Evolutionary conservation across 805 yeast genomes (phyloP), one percentile per base, ranked within the genome.

Genomic region (Cyberlindnera suaveolens): DNA sequence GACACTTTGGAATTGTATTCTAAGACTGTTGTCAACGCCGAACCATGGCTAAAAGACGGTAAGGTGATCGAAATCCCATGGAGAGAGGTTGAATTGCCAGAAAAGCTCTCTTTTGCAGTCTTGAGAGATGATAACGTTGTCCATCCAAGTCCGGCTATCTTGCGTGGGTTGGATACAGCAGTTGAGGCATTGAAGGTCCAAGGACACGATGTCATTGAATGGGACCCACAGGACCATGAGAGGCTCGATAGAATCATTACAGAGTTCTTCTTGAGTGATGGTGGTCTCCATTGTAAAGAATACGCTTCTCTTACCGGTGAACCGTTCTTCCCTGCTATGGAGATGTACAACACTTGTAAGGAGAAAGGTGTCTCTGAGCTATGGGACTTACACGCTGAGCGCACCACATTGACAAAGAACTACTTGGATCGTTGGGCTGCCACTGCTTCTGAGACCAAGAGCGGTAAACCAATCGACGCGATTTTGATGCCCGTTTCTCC

Each of bases 171-270:
- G 43, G 56, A 67, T 17, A 53, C 52, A 8, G 63, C 62, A 6
- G 55, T 52, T 7, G 62, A 55, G 16, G 51, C 52, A 34, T 51
- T 69, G 33, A 50, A 53, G 27, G 66, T 57, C 26, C 70, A 70
- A 14, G 81, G 84, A 23, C 79, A 73, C 44, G 74, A 72, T 44
- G 67, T 75, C 10, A 64, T 78, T 36, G 72, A 71, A 40, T 68
- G 78, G 72, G 65, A 67, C 20, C 69, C 77, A 23, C 54, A 60
- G 10, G 65, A 65, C 23, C 72, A 67, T 45, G 45, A 56, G 29
- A 57, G 70, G 27, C 53, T 66, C 41, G 57, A 57, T 39, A 58
- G 60, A 5, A 44, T 66, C 14, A 60, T 67, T 38, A 55, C 63
- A 18, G 53, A 51, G 16, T 66, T 75, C 44, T 75, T 54, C 44